Evolutionary conservation across 2,329 filamentous ascomycete species (phyloP).

Genomic region (Lachnellula subtilissima): DNA sequence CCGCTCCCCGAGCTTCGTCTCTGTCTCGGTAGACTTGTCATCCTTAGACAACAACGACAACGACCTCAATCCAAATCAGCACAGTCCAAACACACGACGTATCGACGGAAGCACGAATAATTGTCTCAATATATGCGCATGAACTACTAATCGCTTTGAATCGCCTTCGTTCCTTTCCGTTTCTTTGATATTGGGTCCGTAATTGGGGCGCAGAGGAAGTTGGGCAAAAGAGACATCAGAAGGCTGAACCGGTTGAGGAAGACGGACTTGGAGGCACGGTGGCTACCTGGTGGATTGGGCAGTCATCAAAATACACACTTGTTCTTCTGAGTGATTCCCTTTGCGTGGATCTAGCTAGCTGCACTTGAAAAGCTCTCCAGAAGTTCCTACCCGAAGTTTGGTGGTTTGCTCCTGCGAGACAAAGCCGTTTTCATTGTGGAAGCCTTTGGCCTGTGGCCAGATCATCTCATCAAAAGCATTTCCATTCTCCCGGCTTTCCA

Average conservation of each 20-base stretch:
- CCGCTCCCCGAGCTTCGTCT: background rate
- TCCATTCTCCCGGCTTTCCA: constrained; percentile 19
- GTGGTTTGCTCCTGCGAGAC: constrained; percentile 18
- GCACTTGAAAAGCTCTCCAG: constrained; percentile 29
- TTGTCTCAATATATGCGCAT: background rate
- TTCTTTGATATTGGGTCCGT: constrained; percentile 9
- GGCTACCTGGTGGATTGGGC: constrained; percentile 24
- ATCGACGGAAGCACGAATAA: too few relatives aligned
- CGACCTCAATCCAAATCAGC: background rate
- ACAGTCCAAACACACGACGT: background rate
- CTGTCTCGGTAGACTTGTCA: background rate
- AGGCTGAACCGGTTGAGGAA: constrained; percentile 21
- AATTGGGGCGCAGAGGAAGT: constrained; percentile 18
- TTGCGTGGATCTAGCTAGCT: constrained; percentile 35
- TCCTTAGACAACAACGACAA: background rate
- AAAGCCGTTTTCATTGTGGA: constrained; percentile 25
- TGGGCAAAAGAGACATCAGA: constrained; percentile 14
- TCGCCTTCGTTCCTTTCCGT: background rate
- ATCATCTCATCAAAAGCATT: constrained; percentile 18
- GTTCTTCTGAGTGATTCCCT: constrained; percentile 32
- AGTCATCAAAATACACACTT: constrained; percentile 34
- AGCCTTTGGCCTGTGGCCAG: constrained; percentile 17
- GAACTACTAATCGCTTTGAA: background rate
- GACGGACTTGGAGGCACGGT: constrained; percentile 15
- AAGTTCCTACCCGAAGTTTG: constrained; percentile 17